Base-by-base conservation (phyloP, 805 yeast species). In the Saccharomycopsis amapae region DNA sequence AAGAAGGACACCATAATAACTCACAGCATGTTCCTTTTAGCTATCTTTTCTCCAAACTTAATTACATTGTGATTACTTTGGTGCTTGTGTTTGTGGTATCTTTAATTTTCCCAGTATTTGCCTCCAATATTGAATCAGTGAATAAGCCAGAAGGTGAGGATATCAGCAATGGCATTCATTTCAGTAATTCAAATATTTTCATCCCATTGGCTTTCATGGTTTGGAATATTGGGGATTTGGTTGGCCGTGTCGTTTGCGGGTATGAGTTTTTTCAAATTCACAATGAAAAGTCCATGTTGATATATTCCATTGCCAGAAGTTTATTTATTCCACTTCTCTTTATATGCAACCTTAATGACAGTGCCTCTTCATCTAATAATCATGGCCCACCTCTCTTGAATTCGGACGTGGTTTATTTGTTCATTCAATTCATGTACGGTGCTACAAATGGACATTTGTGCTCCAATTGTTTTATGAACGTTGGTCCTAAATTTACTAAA, bases 201-300 rank as follows among this genome's bases (percentile, higher is more conserved):
- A 74, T 86, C 15, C 97, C 97, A 2, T 61, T 87, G 42, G 79
- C 86, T 2, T 87, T 82, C 59, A 66, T 89, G 19, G 61, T 84
- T 13, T 90, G 98, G 98, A 90, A 90, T 62, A 46, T 77, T 12
- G 97, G 97, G 17, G 98, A 90, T 60, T 67, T 93, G 23, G 62
- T 69, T 2, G 97, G 97, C 1, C 69, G 98, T 39, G 60, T 86
- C 3, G 50, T 72, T 30, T 79, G 96, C 69, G 78, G 85, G 2
- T 60, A 56, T 43, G 63, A 66, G 1, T 28, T 51, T 10, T 62
- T 72, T 49, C 72, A 69, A 13, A 64, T 83, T 15, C 55, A 55
- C 9, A 62, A 62, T 26, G 77, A 78, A 15, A 48, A 53, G 4
- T 62, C 59, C 12, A 62, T 84, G 46, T 65, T 85, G 5, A 23